These are phyloP conservation scores for Neoboletus subvelutipes DNA, from an alignment of 768 basidiomycete species.

Conservation along the genomic window DNA sequence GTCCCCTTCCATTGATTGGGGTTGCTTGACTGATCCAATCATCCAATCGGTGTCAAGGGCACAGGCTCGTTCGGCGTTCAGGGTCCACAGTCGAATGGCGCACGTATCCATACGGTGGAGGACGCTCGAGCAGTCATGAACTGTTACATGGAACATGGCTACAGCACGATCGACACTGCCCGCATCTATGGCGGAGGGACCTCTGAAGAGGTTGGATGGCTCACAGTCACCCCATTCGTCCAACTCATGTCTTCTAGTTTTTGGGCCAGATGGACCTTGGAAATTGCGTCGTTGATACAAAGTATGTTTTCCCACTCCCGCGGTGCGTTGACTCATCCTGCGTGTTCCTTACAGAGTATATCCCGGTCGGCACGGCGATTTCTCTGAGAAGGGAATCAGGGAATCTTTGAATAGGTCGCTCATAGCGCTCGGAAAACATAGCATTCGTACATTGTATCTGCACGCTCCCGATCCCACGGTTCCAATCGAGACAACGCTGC, in stretches of 20 bases:
- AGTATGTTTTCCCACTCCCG: slow-evolving; percentile 4
- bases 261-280: slow-evolving; percentile 13
- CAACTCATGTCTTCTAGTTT: slow-evolving; percentile 10
- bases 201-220: slow-evolving; percentile 21
- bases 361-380: slow-evolving; percentile 5
- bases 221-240: background rate
- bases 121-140: slow-evolving; percentile 15
- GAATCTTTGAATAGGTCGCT: slow-evolving; percentile 16
- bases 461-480: slow-evolving; percentile 46
- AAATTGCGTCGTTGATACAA: slow-evolving; percentile 17
- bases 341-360: slow-evolving; percentile 1
- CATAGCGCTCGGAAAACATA: slow-evolving; percentile 9
- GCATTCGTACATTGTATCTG: slow-evolving; percentile 36
- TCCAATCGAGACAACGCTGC: slow-evolving; percentile 46
- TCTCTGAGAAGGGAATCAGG: slow-evolving; percentile 9
- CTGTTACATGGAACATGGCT: slow-evolving; percentile 16
- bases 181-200: slow-evolving; percentile 23
- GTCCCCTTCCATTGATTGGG: background rate
- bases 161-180: slow-evolving; percentile 23
- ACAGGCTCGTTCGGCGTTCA: slow-evolving; percentile 20
- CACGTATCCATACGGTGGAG: slow-evolving; percentile 19
- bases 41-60: slow-evolving; percentile 11
- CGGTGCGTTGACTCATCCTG: background rate
- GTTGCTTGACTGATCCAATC: background rate
- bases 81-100: slow-evolving; percentile 21